Evolutionary conservation across 768 basidiomycete genomes (phyloP).

Genomic region (Russula compacta): DNA sequence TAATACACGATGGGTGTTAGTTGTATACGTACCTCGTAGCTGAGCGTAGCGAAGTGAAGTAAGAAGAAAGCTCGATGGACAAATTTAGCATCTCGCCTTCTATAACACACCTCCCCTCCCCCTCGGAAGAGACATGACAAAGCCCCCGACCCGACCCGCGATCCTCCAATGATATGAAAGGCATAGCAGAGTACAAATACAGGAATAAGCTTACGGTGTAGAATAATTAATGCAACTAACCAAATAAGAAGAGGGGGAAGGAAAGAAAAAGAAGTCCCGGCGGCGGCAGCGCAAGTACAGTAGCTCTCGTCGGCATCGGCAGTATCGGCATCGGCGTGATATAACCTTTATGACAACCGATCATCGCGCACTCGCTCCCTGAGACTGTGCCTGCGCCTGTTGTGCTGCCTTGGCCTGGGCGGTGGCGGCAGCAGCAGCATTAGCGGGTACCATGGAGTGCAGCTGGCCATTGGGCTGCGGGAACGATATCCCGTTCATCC

Average conservation of each 20-base stretch:
- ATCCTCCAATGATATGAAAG: background rate
- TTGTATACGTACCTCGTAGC: background rate
- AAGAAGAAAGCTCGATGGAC: background rate
- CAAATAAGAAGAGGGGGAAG: background rate
- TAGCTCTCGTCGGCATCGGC: too few relatives aligned
- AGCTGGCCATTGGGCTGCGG: background rate
- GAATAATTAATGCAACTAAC: background rate
- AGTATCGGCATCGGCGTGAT: background rate
- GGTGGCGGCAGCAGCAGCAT: background rate
- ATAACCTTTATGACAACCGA: background rate
- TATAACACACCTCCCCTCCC: background rate
- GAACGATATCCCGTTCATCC: conserved; percentile 4
- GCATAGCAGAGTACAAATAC: conserved; percentile 2
- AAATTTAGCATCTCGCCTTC: background rate
- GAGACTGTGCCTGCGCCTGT: conserved; percentile 14
- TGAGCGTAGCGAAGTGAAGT: background rate
- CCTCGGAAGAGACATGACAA: background rate
- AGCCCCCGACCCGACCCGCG: background rate
- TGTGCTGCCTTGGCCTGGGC: conserved; percentile 6
- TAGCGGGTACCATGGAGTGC: background rate
- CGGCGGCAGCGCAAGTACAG: background rate
- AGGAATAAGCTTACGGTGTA: conserved; percentile 12
- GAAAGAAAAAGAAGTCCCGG: background rate
- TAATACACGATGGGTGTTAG: background rate
- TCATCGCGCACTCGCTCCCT: conserved; percentile 13